Percentiles rank a stretch among this genome's conserved stretches.
These are phyloP conservation scores for Exophiala alcalophila DNA, from an alignment of 2,329 filamentous ascomycete species.

Conservation along the genomic window DNA sequence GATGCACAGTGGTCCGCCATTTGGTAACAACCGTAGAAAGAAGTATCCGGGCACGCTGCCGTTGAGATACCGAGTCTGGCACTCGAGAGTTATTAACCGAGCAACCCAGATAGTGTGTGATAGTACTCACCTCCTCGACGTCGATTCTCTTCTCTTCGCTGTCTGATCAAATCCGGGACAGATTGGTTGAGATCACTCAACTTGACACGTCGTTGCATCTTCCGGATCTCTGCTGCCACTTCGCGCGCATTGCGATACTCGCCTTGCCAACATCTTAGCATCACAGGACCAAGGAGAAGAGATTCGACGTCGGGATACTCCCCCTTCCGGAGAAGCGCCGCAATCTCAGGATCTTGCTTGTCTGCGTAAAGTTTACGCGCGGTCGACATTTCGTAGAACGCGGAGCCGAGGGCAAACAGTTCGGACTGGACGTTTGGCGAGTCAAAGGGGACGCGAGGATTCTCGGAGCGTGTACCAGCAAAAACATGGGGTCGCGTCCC, in stretches of 20 bases:
- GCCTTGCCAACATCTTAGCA: conserved; percentile 25
- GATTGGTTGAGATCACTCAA: too few relatives aligned
- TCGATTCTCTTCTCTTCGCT: too few relatives aligned
- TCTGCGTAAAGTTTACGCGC: conserved; percentile 19
- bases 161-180: too few relatives aligned
- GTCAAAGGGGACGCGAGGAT: too few relatives aligned
- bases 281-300: conserved; percentile 23
- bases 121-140: too few relatives aligned
- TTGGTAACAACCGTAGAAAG: too few relatives aligned
- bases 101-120: too few relatives aligned
- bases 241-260: conserved; percentile 23
- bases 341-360: conserved; percentile 5
- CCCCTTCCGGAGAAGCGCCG: conserved; percentile 3
- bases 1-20: too few relatives aligned
- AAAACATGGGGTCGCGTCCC: conserved; percentile 18
- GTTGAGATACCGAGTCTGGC: too few relatives aligned
- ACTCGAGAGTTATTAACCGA: too few relatives aligned
- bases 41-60: too few relatives aligned
- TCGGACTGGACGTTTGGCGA: conserved; percentile 23
- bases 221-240: conserved; percentile 4
- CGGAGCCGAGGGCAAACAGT: conserved; percentile 26
- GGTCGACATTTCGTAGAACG: conserved; percentile 26
- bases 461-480: not conserved
- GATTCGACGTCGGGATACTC: conserved; percentile 20
- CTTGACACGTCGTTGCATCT: too few relatives aligned